Evolutionary conservation across 192 early-diverging fungal species (phyloP).

Genomic region (Entophlyctis luteolus): DNA sequence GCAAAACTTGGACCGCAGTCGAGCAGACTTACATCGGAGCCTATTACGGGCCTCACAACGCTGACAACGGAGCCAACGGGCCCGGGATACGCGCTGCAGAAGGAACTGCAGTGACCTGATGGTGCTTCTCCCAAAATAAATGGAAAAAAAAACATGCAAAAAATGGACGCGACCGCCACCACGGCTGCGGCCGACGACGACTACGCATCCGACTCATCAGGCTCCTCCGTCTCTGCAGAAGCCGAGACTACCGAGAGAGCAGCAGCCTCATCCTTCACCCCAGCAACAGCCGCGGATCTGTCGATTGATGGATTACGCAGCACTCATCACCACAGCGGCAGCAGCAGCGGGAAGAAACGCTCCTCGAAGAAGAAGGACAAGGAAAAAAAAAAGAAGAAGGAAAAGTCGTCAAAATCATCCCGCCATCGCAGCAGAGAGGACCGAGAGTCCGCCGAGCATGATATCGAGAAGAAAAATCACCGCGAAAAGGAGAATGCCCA

Average conservation of each 20-base stretch:
- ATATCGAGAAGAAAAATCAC: not conserved
- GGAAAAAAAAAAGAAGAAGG: not conserved
- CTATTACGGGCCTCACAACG: slow-evolving; percentile 72
- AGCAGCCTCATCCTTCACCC: not conserved
- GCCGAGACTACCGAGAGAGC: not conserved
- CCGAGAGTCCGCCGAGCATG: not conserved
- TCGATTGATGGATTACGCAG: not conserved
- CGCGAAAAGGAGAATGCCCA: not conserved
- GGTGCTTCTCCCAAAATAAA: too few species aligned
- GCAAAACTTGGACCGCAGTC: slow-evolving; percentile 79
- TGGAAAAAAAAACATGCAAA: too few species aligned
- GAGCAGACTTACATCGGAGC: slow-evolving; percentile 87
- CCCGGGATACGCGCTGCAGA: slow-evolving; percentile 78
- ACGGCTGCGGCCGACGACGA: not conserved
- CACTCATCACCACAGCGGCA: not conserved
- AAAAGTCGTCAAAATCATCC: not conserved
- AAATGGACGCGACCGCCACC: too few species aligned
- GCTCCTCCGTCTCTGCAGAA: not conserved
- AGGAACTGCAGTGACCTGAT: slow-evolving; percentile 32
- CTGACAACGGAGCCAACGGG: slow-evolving; percentile 83
- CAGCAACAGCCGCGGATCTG: not conserved
- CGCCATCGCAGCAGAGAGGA: not conserved
- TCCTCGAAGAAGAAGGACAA: not conserved
- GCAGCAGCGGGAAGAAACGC: not conserved
- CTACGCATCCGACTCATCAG: not conserved